Evolutionary conservation across 2,329 filamentous ascomycete genomes (phyloP).

Genomic region (Arthroderma sp.): DNA sequence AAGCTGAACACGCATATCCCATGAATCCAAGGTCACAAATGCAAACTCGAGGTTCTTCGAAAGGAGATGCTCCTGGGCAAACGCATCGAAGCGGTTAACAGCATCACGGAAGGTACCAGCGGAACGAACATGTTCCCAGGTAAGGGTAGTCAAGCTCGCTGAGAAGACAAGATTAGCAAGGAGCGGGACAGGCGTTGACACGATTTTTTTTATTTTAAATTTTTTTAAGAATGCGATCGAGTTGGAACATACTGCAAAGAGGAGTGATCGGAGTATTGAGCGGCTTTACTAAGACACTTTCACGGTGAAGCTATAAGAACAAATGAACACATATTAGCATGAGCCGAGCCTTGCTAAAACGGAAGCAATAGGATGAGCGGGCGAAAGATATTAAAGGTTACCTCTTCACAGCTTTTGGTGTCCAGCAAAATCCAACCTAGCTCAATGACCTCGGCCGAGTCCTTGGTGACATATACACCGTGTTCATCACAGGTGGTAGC

Average conservation of each 20-base stretch:
- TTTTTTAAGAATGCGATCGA: constrained; percentile 7
- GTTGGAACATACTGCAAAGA: constrained; percentile 74
- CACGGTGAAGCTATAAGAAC: constrained; percentile 65
- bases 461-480: constrained; percentile 97
- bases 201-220: constrained; percentile 7
- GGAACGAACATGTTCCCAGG: constrained; percentile 97
- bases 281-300: constrained; percentile 93
- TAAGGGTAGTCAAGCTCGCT: constrained; percentile 95
- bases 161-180: constrained; percentile 8
- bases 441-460: constrained; percentile 98
- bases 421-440: constrained; percentile 95
- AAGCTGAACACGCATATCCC: constrained; percentile 95
- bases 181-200: not conserved
- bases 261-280: constrained; percentile 98
- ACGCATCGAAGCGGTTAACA: constrained; percentile 85
- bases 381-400: constrained; percentile 34
- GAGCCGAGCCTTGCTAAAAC: constrained; percentile 3
- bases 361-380: not conserved
- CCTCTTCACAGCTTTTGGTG: constrained; percentile 83
- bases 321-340: constrained; percentile 5
- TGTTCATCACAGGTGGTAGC: constrained; percentile 98
- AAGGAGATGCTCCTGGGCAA: constrained; percentile 80
- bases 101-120: constrained; percentile 96
- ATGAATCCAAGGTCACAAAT: constrained; percentile 95
- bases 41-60: constrained; percentile 91